Percentiles rank a stretch among this genome's conserved stretches.
phyloP scores from a whole-genome alignment of 2,329 filamentous ascomycete species.

The Nothophaeocryptopus gaeumannii region DNA sequence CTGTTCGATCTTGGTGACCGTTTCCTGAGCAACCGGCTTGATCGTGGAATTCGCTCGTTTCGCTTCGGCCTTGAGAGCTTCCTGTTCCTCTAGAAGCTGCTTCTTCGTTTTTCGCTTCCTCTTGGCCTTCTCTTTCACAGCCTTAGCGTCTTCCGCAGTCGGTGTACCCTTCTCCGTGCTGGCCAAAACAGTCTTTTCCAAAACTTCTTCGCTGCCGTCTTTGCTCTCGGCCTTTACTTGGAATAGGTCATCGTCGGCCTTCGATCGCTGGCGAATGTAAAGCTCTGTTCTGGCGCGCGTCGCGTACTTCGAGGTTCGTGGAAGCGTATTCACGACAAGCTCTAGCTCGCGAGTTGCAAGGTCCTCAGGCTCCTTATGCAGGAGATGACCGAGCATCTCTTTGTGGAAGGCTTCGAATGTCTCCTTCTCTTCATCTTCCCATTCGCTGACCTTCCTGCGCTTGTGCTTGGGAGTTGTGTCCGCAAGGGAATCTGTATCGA shows the following conservation, averaged over 20 bases:
- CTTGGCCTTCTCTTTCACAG: constrained; percentile 48
- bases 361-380: constrained; percentile 63
- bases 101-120: constrained; percentile 73
- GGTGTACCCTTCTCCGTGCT: constrained; percentile 25
- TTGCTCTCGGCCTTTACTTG: constrained; percentile 57
- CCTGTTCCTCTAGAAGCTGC: constrained; percentile 62
- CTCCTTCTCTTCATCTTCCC: constrained; percentile 51
- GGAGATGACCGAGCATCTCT: constrained; percentile 48
- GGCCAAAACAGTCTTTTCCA: constrained; percentile 25
- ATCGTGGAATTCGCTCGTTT: constrained; percentile 30
- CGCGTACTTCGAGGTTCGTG: constrained; percentile 62
- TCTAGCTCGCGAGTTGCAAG: constrained; percentile 65
- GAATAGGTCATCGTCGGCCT: constrained; percentile 80
- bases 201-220: constrained; percentile 35
- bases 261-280: constrained; percentile 72
- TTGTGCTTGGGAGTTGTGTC: constrained; percentile 43
- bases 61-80: constrained; percentile 52
- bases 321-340: constrained; percentile 52
- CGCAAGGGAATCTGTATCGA: constrained; percentile 48
- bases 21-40: constrained; percentile 33
- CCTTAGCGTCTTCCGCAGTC: constrained; percentile 30
- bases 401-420: constrained; percentile 47
- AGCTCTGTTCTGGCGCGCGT: constrained; percentile 70
- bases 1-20: constrained; percentile 37
- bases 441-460: constrained; percentile 44